Conservation (phyloP, 441 rosid species). For the Mallotus japonicus region DNA sequence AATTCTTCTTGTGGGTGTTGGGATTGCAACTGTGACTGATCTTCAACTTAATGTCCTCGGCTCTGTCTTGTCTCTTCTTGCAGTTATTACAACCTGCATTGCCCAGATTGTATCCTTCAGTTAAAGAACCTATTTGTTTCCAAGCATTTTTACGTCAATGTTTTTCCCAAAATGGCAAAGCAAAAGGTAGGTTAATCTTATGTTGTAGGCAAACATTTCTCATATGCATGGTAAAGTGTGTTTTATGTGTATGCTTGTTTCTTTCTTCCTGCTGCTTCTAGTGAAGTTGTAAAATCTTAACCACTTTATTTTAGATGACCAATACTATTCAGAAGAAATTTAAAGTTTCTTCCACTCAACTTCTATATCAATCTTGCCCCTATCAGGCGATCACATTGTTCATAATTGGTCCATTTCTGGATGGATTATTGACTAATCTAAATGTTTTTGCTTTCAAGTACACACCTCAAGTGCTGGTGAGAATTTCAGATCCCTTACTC, state of each 20-base stretch:
- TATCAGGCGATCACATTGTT: conserved; percentile 95
- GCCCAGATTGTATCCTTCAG: conserved; percentile 93
- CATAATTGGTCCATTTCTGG: conserved; percentile 83
- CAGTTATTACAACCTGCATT: conserved; percentile 88
- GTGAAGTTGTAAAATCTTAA: conserved; percentile 44
- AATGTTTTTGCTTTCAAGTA: conserved; percentile 96
- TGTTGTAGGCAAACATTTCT: neutral
- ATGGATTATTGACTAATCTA: conserved; percentile 80
- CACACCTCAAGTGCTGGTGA: conserved; percentile 92
- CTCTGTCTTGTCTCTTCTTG: conserved; percentile 82
- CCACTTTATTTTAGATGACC: conserved; percentile 71
- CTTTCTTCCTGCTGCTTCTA: conserved; percentile 5
- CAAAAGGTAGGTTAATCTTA: neutral
- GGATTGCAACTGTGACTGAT: conserved; percentile 98
- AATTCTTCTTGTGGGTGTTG: conserved; percentile 94
- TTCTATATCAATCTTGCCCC: conserved; percentile 96
- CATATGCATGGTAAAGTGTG: neutral
- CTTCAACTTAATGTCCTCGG: conserved; percentile 94
- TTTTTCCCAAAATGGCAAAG: conserved; percentile 2
- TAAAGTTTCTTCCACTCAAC: conserved; percentile 97
- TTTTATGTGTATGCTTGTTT: neutral
- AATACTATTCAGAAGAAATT: conserved; percentile 98
- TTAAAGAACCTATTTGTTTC: conserved; percentile 14
- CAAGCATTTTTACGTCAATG: neutral
- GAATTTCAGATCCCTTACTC: conserved; percentile 22